A percentile compares a stretch with the other conserved stretches of the same genome.
phyloP scores from a whole-genome alignment of 768 basidiomycete species.

The Boletus rubescentipes region DNA sequence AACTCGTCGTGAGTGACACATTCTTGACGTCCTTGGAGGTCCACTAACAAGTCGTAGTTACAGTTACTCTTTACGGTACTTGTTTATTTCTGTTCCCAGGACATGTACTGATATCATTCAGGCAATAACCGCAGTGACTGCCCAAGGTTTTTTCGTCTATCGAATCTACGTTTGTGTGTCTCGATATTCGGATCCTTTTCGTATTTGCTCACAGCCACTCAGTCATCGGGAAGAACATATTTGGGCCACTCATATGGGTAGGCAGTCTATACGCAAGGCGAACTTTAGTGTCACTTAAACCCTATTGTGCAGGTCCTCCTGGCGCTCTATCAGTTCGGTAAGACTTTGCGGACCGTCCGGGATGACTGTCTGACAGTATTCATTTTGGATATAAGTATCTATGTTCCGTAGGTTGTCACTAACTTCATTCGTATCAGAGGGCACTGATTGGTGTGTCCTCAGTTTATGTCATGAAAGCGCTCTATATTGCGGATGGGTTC shows the following conservation, averaged over 20 bases:
- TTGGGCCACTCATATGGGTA: constrained; percentile 13
- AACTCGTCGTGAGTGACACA: constrained; percentile 1
- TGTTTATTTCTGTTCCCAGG: neutral
- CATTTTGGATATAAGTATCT: neutral
- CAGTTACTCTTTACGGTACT: neutral
- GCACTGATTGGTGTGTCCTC: neutral
- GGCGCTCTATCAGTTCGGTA: constrained; percentile 10
- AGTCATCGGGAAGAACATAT: constrained; percentile 10
- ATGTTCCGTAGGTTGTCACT: neutral
- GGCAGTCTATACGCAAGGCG: neutral
- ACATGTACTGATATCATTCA: neutral
- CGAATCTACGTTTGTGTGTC: constrained; percentile 12
- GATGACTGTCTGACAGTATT: neutral
- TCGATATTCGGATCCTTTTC: neutral
- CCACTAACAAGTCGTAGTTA: neutral
- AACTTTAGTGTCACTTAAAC: neutral
- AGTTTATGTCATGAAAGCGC: constrained; percentile 3
- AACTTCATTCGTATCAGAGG: neutral
- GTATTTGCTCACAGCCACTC: neutral
- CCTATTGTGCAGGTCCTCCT: neutral
- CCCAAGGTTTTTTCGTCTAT: constrained; percentile 14
- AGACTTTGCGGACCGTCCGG: neutral
- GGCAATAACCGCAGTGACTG: neutral
- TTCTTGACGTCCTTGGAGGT: neutral
- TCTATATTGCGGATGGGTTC: constrained; percentile 4